Percentiles rank a stretch among this genome's conserved stretches.
Evolutionary conservation across 192 early-diverging fungal species (phyloP).

Genomic region (Neocallimastix lanati): DNA sequence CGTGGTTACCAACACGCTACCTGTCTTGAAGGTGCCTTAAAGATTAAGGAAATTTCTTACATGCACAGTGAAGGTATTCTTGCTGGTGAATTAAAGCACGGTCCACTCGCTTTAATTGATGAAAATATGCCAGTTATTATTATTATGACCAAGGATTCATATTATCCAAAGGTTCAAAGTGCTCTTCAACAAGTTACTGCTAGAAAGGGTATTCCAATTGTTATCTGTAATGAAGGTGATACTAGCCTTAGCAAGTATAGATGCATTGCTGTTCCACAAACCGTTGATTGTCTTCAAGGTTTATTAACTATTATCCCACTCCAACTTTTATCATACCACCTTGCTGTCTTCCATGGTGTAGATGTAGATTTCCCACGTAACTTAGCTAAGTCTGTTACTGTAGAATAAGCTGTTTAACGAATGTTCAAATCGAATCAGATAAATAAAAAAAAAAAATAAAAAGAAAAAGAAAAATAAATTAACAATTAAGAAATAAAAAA

Average conservation of each 20-base stretch:
- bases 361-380: slow-evolving; percentile 95
- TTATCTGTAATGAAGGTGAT: slow-evolving; percentile 88
- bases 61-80: slow-evolving; percentile 98
- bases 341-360: slow-evolving; percentile 77
- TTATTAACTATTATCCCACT: slow-evolving; percentile 87
- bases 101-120: slow-evolving; percentile 88
- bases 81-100: slow-evolving; percentile 98
- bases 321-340: slow-evolving; percentile 88
- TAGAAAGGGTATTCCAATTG: slow-evolving; percentile 84
- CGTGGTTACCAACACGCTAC: slow-evolving; percentile 97
- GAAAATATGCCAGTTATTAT: slow-evolving; percentile 94
- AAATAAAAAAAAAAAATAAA: too few relatives aligned
- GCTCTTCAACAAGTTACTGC: slow-evolving; percentile 93
- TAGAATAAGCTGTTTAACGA: slow-evolving; percentile 12
- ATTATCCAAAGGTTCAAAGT: slow-evolving; percentile 79
- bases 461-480: too few relatives aligned
- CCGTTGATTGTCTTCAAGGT: slow-evolving; percentile 86
- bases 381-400: slow-evolving; percentile 61
- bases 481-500: too few relatives aligned
- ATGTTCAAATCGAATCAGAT: too few relatives aligned
- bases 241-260: slow-evolving; percentile 44
- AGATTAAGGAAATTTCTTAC: slow-evolving; percentile 99
- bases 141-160: slow-evolving; percentile 90
- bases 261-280: slow-evolving; percentile 85
- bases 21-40: slow-evolving; percentile 89